These are phyloP conservation scores for Plectosphaerella cucumerina DNA, from an alignment of 2,329 filamentous ascomycete genomes.

Conservation along the genomic window DNA sequence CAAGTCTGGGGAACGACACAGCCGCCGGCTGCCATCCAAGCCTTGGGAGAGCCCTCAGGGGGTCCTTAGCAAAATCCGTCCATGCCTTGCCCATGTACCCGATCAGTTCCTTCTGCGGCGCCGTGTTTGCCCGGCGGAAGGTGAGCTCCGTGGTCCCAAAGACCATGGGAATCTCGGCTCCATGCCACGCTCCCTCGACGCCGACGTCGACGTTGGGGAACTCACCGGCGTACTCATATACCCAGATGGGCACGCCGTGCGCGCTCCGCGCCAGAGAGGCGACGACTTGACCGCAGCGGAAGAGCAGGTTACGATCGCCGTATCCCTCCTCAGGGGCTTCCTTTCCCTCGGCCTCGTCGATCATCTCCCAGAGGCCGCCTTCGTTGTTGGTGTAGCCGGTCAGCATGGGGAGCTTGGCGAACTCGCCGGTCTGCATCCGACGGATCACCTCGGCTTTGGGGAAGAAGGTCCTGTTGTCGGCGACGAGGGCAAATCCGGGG, in stretches of 20 bases:
- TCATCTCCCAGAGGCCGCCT: background rate
- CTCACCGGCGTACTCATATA: background rate
- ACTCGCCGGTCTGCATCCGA: background rate
- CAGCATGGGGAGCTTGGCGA: background rate
- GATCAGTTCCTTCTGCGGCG: background rate
- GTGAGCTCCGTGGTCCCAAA: slow-evolving; percentile 2
- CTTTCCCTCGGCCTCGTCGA: too few species aligned
- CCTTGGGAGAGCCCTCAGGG: background rate
- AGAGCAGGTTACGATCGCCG: background rate
- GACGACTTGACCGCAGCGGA: background rate
- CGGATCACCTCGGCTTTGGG: background rate
- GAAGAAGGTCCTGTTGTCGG: background rate
- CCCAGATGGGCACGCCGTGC: background rate
- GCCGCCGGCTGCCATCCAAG: too few species aligned
- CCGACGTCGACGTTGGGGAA: background rate
- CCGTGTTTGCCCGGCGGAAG: background rate
- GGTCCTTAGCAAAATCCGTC: slow-evolving; percentile 1
- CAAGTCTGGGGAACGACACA: too few species aligned
- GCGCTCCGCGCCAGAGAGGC: background rate
- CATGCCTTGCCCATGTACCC: background rate
- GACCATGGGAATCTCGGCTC: background rate
- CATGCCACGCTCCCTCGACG: background rate
- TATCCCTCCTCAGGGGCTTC: background rate
- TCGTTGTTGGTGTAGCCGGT: background rate
- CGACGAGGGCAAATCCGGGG: background rate